Evolutionary conservation across 1,139 yeast genomes (phyloP).

Genomic region (Williopsis jadinii): DNA sequence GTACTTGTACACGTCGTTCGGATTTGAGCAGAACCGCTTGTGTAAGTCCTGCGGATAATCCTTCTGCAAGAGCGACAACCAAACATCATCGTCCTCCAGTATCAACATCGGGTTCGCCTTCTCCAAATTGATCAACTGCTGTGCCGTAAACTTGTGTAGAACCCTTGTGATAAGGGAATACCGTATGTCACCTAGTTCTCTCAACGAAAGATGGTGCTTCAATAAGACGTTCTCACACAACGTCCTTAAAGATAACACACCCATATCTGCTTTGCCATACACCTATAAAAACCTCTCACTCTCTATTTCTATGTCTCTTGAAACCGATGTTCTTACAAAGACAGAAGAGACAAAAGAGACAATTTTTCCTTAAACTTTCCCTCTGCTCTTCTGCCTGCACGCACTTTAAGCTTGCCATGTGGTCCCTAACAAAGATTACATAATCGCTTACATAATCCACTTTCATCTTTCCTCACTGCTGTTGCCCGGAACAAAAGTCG

Average conservation of each 20-base stretch:
- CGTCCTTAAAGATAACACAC: conserved; percentile 12
- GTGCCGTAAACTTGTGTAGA: conserved; percentile 36
- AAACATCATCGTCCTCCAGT: conserved; percentile 46
- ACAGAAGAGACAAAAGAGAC: too few species aligned
- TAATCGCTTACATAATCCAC: too few species aligned
- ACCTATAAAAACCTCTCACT: too few species aligned
- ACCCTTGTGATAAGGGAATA: conserved; percentile 40
- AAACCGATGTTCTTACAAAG: too few species aligned
- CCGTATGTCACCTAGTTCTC: conserved; percentile 42
- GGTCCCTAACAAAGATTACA: too few species aligned
- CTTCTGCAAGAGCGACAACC: conserved; percentile 37
- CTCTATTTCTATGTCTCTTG: too few species aligned
- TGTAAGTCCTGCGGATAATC: conserved; percentile 40
- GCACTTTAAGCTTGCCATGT: too few species aligned
- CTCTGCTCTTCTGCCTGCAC: too few species aligned
- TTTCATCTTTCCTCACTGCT: too few species aligned
- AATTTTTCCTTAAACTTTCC: too few species aligned
- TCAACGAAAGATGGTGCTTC: conserved; percentile 11
- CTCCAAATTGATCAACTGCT: conserved; percentile 43
- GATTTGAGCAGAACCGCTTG: conserved; percentile 14
- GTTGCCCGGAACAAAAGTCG: too few species aligned
- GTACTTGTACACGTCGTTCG: conserved; percentile 12
- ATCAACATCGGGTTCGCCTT: conserved; percentile 34
- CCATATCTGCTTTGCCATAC: not conserved
- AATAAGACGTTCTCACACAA: conserved; percentile 19